phyloP scores from a whole-genome alignment of 2,329 filamentous ascomycete genomes.

The Neurospora crassa region DNA sequence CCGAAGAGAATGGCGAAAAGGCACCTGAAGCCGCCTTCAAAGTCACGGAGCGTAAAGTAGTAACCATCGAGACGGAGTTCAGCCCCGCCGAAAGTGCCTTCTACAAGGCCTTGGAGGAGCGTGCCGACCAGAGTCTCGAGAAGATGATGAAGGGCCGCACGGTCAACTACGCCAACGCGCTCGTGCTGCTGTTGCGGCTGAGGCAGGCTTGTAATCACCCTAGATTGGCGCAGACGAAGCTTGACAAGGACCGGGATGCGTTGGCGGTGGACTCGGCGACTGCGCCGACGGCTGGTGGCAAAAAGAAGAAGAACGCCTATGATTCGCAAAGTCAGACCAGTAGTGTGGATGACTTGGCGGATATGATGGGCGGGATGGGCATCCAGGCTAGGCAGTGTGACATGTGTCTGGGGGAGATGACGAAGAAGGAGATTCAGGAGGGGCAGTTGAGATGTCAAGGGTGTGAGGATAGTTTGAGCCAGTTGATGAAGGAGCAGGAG shows the following conservation, averaged over 20 bases:
- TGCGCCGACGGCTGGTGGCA: slow-evolving; percentile 27
- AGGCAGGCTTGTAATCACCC: slow-evolving; percentile 94
- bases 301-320: slow-evolving; percentile 39
- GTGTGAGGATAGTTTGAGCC: slow-evolving; percentile 42
- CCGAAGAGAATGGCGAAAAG: slow-evolving; percentile 31
- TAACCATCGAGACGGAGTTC: slow-evolving; percentile 70
- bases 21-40: slow-evolving; percentile 62
- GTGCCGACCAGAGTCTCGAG: slow-evolving; percentile 79
- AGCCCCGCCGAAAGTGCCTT: slow-evolving; percentile 73
- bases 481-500: background rate
- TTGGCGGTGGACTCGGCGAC: slow-evolving; percentile 53
- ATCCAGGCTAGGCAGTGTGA: slow-evolving; percentile 72
- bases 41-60: slow-evolving; percentile 83
- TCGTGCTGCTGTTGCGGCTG: slow-evolving; percentile 82
- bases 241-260: slow-evolving; percentile 81
- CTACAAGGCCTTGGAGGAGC: slow-evolving; percentile 72
- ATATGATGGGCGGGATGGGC: slow-evolving; percentile 76
- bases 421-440: slow-evolving; percentile 39
- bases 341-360: slow-evolving; percentile 66
- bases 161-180: slow-evolving; percentile 83
- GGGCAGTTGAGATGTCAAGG: slow-evolving; percentile 48
- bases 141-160: slow-evolving; percentile 73
- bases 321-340: slow-evolving; percentile 30
- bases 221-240: slow-evolving; percentile 72
- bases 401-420: slow-evolving; percentile 66